phyloP scores from a whole-genome alignment of 2,329 filamentous ascomycete species.

The Cladosporium oxysporum region DNA sequence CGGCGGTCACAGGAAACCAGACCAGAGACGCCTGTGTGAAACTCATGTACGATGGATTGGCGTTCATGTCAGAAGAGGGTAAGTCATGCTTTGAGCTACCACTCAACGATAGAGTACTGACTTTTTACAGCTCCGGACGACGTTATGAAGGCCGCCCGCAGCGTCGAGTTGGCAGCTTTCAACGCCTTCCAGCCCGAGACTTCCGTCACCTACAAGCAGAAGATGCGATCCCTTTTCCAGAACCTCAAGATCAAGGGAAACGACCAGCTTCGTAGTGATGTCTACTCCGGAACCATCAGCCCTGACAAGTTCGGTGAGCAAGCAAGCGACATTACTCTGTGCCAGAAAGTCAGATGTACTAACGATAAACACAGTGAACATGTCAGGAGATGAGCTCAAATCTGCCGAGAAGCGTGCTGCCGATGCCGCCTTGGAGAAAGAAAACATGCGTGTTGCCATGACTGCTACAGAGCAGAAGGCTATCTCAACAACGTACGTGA shows the following conservation, averaged over 20 bases:
- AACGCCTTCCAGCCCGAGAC: conserved; percentile 69
- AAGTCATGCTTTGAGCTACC: conserved; percentile 26
- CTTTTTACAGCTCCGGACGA: conserved; percentile 54
- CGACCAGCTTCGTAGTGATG: conserved; percentile 70
- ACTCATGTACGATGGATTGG: conserved; percentile 91
- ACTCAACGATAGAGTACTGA: conserved; percentile 3
- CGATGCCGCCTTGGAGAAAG: conserved; percentile 75
- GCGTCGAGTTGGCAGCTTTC: conserved; percentile 77
- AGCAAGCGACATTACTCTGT: neutral
- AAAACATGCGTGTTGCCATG: conserved; percentile 98
- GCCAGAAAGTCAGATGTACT: neutral
- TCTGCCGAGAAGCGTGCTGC: conserved; percentile 76
- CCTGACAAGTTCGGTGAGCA: conserved; percentile 61
- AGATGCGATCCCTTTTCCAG: conserved; percentile 89
- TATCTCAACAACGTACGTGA: conserved; percentile 52
- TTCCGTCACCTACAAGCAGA: conserved; percentile 73
- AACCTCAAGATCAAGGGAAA: conserved; percentile 95
- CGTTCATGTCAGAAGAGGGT: conserved; percentile 63
- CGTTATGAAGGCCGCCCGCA: conserved; percentile 66
- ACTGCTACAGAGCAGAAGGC: conserved; percentile 89
- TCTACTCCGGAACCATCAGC: conserved; percentile 72
- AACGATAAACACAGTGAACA: conserved; percentile 56
- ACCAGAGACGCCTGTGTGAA: conserved; percentile 84
- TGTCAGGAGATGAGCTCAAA: conserved; percentile 90
- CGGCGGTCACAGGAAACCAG: conserved; percentile 70